Conservation (phyloP, 208 protist species). For the Porcisia hertigi region DNA sequence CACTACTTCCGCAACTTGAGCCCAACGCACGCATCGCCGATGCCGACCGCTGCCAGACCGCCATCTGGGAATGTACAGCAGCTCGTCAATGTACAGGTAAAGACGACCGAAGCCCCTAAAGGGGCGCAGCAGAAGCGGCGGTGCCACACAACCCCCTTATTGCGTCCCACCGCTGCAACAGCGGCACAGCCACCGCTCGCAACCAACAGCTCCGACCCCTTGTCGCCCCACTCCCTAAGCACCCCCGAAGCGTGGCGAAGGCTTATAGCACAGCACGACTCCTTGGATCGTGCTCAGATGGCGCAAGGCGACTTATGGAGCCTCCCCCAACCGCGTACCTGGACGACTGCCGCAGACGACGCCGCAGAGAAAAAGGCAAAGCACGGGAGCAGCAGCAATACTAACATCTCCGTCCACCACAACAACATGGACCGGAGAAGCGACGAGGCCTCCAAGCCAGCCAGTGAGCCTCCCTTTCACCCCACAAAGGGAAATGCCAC, state of each 20-base stretch:
- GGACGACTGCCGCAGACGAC: constrained; percentile 2
- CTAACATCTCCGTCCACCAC: background rate
- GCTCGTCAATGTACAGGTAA: background rate
- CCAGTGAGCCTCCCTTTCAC: background rate
- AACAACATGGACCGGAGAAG: background rate
- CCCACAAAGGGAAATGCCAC: constrained; percentile 4
- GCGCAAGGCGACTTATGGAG: constrained; percentile 2
- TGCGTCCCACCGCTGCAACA: background rate
- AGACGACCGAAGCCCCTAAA: background rate
- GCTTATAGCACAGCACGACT: constrained; percentile 14
- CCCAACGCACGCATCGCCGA: background rate
- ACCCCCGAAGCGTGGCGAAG: constrained; percentile 25
- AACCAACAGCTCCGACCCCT: background rate
- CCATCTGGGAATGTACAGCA: background rate
- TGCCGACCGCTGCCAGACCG: background rate
- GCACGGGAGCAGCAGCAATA: background rate
- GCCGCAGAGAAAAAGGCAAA: background rate
- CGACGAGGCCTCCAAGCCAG: background rate
- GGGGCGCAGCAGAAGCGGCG: background rate
- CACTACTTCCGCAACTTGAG: constrained; percentile 20
- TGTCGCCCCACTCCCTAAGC: constrained; percentile 12
- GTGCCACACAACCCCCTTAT: background rate
- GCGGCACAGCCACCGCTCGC: background rate
- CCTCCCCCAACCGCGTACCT: constrained; percentile 4
- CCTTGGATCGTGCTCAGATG: background rate